Base-by-base conservation (phyloP, 805 yeast genomes). In the Starmerella etchellsii region DNA sequence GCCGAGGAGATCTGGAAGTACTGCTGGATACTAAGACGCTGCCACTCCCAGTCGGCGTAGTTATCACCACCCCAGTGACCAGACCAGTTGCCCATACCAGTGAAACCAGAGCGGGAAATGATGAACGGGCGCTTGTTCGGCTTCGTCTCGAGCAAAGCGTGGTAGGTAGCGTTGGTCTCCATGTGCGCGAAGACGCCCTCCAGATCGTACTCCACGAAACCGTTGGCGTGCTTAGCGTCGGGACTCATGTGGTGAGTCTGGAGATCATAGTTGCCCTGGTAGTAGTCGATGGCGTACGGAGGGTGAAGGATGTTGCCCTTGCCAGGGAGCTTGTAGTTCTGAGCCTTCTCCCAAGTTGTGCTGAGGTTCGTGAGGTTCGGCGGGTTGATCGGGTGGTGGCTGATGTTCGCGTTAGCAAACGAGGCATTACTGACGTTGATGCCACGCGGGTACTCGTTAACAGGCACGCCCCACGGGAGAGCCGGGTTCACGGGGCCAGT, bases 21-120 rank as follows among this genome's bases (percentile, higher is more conserved):
- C 21, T 34, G 36, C 3, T 28, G 10, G 24, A 34, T 34, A 10
- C 29, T 24, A 11, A 23, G 24, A 16, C 16, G 8, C 3, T 28
- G 21, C 36, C 36, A 34, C 13, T 28, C 29, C 36, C 36, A 34
- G 36, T 34, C 36, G 4, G 36, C 16, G 14, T 14, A 15, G 21
- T 34, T 34, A n/a, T 34, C 36, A 15, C 36, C 36, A 6, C 36
- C 36, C 36, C 36, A 34, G 22, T 34, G 36, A n/a, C 29, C 36
- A 7, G 36, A 23, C 36, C 36, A 34, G n/a, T 25, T 23, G 4
- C 36, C 36, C 7, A 22, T 15, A 4, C 36, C 36, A 4, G 36
- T 34, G 29, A 34, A 34, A 5, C 29, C 24, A 23, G 36, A 24
- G 6, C 36, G 28, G 21, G 20, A 23, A 21, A 34, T 25, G n/a